Conservation (phyloP, 202 grass and related monocot species). For the Setaria viridis region DNA sequence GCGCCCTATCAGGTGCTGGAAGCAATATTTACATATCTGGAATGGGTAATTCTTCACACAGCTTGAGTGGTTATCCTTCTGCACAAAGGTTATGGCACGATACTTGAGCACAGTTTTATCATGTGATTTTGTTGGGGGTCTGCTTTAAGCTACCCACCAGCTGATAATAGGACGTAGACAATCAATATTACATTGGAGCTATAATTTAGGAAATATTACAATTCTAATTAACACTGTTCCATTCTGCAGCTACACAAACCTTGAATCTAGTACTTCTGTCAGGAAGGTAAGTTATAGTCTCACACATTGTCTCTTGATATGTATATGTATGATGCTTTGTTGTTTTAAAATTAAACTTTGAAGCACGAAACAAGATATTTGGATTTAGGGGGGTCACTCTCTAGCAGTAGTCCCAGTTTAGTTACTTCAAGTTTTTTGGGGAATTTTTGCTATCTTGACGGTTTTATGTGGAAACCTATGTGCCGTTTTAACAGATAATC, state of each 20-base stretch:
- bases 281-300: constrained; percentile 54
- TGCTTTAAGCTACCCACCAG: constrained; percentile 21
- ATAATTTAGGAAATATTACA: constrained; percentile 24
- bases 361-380: background rate
- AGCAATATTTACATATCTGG: constrained; percentile 97
- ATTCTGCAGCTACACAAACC: constrained; percentile 50
- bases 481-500: background rate
- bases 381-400: background rate
- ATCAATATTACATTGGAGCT: background rate
- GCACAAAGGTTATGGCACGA: constrained; percentile 98
- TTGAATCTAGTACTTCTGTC: constrained; percentile 43
- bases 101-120: constrained; percentile 78
- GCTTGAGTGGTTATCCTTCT: constrained; percentile 92
- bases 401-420: background rate
- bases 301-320: constrained; percentile 9
- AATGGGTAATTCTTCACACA: constrained; percentile 96
- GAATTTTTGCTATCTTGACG: background rate
- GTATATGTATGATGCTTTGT: background rate
- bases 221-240: constrained; percentile 44
- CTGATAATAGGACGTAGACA: constrained; percentile 42
- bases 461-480: background rate
- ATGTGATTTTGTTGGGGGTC: constrained; percentile 45
- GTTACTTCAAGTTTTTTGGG: background rate
- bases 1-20: constrained; percentile 94
- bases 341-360: constrained; percentile 2